These are phyloP conservation scores for Aspergillus sojae DNA, from an alignment of 2,329 filamentous ascomycete genomes.

Conservation along the genomic window DNA sequence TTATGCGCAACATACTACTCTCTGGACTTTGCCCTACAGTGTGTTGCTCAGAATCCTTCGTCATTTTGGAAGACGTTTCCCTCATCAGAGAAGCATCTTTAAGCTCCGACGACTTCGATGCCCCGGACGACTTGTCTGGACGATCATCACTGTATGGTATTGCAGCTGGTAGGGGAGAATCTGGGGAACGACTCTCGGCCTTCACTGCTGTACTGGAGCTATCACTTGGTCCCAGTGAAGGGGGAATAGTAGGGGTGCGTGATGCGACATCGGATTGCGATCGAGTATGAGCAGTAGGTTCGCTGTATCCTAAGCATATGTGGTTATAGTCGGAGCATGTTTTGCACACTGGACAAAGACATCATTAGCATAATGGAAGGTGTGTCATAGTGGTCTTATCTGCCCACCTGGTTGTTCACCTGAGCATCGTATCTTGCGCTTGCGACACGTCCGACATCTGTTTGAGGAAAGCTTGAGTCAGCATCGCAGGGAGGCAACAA, in stretches of 20 bases:
- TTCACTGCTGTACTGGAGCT: conserved; percentile 20
- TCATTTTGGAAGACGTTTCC: conserved; percentile 19
- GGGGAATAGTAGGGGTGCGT: conserved; percentile 24
- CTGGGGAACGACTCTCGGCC: conserved; percentile 32
- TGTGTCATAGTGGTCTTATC: neutral
- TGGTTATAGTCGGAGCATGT: conserved; percentile 74
- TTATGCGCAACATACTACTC: conserved; percentile 36
- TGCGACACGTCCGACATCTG: conserved; percentile 73
- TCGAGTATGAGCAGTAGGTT: conserved; percentile 41
- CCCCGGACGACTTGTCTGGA: conserved; percentile 20
- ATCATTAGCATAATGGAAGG: conserved; percentile 10
- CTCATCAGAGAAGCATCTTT: conserved; percentile 22
- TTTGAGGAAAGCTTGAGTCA: neutral
- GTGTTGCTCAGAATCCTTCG: conserved; percentile 31
- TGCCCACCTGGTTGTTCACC: conserved; percentile 65
- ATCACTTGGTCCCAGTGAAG: conserved; percentile 23
- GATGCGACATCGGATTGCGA: conserved; percentile 33
- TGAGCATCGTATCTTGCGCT: conserved; percentile 74
- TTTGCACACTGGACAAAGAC: conserved; percentile 55
- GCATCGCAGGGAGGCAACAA: conserved; percentile 17
- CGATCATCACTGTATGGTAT: conserved; percentile 9
- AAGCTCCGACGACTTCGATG: conserved; percentile 16
- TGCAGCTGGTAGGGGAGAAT: conserved; percentile 17
- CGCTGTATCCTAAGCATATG: conserved; percentile 68
- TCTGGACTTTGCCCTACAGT: conserved; percentile 35